phyloP scores from a whole-genome alignment of 305 asterid species.

The Lippia alba region DNA sequence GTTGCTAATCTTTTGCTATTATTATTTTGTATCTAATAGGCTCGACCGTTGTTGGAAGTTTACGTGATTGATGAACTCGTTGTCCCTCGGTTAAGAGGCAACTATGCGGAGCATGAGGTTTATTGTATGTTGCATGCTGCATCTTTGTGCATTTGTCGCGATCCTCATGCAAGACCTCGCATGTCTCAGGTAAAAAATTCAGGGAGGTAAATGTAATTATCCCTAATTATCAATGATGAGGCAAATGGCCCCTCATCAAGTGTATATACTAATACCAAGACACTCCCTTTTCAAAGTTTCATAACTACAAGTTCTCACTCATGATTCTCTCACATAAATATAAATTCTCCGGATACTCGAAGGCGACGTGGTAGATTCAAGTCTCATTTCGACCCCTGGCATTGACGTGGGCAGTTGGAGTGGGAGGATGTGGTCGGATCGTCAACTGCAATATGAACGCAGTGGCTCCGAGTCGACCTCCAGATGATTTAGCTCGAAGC shows the following conservation, averaged over 20 bases:
- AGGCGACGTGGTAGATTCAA: conserved; percentile 61
- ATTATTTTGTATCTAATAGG: conserved; percentile 44
- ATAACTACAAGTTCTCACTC: neutral
- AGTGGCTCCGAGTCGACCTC: conserved; percentile 42
- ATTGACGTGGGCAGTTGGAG: conserved; percentile 59
- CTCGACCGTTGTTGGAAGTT: conserved; percentile 74
- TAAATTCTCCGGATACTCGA: conserved; percentile 70
- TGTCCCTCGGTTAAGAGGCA: conserved; percentile 58
- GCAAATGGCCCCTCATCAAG: no score
- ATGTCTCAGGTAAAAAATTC: no score
- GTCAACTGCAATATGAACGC: conserved; percentile 45
- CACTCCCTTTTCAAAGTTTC: no score
- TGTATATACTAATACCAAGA: no score
- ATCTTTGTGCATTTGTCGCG: conserved; percentile 63
- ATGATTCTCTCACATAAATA: neutral
- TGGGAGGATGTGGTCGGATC: conserved; percentile 53
- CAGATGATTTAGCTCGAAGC: conserved; percentile 51
- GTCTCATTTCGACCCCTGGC: conserved; percentile 42
- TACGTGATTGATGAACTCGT: conserved; percentile 61
- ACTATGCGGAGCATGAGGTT: conserved; percentile 61
- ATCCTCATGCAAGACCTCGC: conserved; percentile 63
- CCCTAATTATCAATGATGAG: no score
- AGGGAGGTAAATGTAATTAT: no score
- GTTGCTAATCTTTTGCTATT: neutral
- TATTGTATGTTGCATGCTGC: conserved; percentile 78